Conservation (phyloP, 768 basidiomycete genomes). For the Trametes meyenii region DNA sequence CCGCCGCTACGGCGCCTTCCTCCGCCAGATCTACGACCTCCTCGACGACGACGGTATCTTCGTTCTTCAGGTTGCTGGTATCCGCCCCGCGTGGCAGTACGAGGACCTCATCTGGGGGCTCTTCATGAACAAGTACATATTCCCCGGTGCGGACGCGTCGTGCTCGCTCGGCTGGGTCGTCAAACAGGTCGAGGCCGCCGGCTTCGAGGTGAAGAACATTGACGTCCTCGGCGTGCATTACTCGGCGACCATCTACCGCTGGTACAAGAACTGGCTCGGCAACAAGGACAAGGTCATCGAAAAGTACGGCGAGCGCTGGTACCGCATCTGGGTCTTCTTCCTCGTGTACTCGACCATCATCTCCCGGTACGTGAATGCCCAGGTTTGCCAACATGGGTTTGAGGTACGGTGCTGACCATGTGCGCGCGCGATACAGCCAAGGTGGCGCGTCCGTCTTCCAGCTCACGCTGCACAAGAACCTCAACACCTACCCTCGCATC, state of each 20-base stretch:
- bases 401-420: conserved; percentile 6
- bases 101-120: conserved; percentile 98
- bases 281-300: conserved; percentile 90
- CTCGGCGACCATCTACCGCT: conserved; percentile 84
- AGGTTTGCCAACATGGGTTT: background rate
- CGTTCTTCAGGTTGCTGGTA: conserved; percentile 96
- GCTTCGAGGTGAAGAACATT: conserved; percentile 95
- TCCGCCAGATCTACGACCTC: conserved; percentile 89
- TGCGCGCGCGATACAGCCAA: conserved; percentile 53
- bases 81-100: conserved; percentile 96
- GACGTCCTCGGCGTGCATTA: conserved; percentile 99
- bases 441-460: conserved; percentile 94
- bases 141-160: conserved; percentile 97
- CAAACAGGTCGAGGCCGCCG: conserved; percentile 80
- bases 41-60: conserved; percentile 94
- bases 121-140: conserved; percentile 98
- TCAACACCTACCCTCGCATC: conserved; percentile 93
- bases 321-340: conserved; percentile 96
- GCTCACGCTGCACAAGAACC: conserved; percentile 96
- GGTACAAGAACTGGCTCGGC: conserved; percentile 97
- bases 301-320: conserved; percentile 94
- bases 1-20: conserved; percentile 86
- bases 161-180: conserved; percentile 97
- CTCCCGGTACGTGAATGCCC: conserved; percentile 52
- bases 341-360: conserved; percentile 89